Percentiles rank a stretch among this genome's conserved stretches.
phyloP scores from a whole-genome alignment of 139 green algal species.

The Spirogloea muscicola region DNA sequence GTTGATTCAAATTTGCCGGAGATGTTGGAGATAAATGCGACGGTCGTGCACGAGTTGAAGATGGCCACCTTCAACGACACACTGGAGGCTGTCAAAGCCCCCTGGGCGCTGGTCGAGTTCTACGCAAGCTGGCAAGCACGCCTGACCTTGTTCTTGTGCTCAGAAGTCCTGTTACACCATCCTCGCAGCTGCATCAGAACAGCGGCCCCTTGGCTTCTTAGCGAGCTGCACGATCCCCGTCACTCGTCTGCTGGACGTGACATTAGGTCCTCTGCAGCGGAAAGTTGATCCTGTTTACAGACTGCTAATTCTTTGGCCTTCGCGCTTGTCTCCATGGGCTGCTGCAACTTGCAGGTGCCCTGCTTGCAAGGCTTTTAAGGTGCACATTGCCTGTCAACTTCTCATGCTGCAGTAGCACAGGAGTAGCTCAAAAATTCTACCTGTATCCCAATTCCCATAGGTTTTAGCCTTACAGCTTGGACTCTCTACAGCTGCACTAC shows the following conservation, averaged over 20 bases:
- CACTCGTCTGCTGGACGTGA: neutral
- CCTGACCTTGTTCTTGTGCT: neutral
- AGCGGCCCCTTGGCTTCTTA: neutral
- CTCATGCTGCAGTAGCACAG: neutral
- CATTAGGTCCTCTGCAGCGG: neutral
- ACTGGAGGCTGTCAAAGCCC: constrained; percentile 1
- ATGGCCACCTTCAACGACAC: constrained; percentile 16
- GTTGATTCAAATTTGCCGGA: too few species aligned
- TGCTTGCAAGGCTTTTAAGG: constrained; percentile 33
- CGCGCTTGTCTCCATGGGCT: neutral
- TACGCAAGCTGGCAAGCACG: constrained; percentile 16
- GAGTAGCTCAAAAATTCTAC: too few species aligned
- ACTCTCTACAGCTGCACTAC: too few species aligned
- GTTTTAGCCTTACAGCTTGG: too few species aligned
- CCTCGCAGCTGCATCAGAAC: neutral
- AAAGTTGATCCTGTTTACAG: neutral
- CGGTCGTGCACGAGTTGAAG: neutral
- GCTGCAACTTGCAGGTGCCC: constrained; percentile 23
- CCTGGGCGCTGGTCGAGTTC: constrained; percentile 28
- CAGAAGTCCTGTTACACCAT: neutral
- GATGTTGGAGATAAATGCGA: too few species aligned
- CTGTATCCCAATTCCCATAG: too few species aligned
- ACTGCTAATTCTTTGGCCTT: neutral
- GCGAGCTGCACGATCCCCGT: too few species aligned
- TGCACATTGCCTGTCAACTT: constrained; percentile 2